Base-by-base conservation (phyloP, 1,139 yeast species). In the Kodamaea suecica region DNA sequence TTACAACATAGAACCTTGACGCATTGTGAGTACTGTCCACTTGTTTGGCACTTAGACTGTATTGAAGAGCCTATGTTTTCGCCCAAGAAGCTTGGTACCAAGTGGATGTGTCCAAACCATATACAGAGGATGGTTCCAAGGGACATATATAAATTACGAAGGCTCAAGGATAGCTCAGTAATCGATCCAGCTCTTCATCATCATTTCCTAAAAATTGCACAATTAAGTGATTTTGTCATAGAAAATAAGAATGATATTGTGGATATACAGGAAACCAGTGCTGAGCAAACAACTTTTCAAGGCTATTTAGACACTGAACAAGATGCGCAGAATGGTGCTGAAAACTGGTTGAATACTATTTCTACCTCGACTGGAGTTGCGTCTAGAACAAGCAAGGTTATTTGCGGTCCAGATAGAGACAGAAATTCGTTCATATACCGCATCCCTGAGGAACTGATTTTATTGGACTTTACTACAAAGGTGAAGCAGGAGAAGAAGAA, bases 91-190 rank as follows among this genome's bases (percentile, higher is more conserved):
- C 60, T 87, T 27, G 94, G 95, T 1, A 71, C 75, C 28, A 85
- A 85, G 53, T 92, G 98, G 98, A 80, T 79, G 59, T 92, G 98
- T 55, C 98, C 97, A 0, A 80, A 85, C 48, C 98, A 92, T 59
- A 76, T 79, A 10, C 86, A 78, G 31, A 70, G 73, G 32, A 61
- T 81, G 6, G 50, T 77, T 4, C 73, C 73, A 3, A 19, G 21
- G 8, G 43, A 39, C 14, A 38, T 40, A 35, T 36, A 35, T 32
- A 51, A 47, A 21, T 29, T 44, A 23, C 49, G 88, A 20, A 71
- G 76, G 38, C 70, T 84, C 47, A 69, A 75, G 43, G 73, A 73
- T 47, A 69, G 84, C 37, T 57, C 66, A 17, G 60, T 76, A 12
- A 57, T 78, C 27, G 82, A 80, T 46, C 74, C 84, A 27, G 52